Evolutionary conservation across 768 basidiomycete species (phyloP).

Genomic region (Agrocybe pediades): DNA sequence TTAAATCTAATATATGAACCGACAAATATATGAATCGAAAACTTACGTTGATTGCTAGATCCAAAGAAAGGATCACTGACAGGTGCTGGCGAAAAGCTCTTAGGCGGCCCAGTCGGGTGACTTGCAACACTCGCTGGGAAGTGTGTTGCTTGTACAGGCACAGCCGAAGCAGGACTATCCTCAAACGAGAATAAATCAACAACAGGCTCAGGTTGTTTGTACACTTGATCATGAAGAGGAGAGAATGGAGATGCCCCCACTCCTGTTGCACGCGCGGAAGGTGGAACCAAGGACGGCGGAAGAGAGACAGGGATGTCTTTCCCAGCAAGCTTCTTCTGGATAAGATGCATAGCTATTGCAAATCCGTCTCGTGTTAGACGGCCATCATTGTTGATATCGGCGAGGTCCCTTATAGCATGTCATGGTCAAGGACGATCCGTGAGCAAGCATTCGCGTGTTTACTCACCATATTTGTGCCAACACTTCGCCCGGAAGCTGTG

Average conservation of each 20-base stretch:
- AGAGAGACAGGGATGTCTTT: slow-evolving; percentile 73
- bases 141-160: slow-evolving; percentile 42
- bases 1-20: background rate
- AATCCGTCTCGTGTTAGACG: slow-evolving; percentile 88
- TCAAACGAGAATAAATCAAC: slow-evolving; percentile 55
- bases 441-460: background rate
- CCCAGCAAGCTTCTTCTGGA: slow-evolving; percentile 82
- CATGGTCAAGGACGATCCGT: slow-evolving; percentile 5
- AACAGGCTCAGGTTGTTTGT: slow-evolving; percentile 46
- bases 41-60: slow-evolving; percentile 31
- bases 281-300: slow-evolving; percentile 78
- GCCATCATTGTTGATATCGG: slow-evolving; percentile 89
- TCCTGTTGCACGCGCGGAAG: slow-evolving; percentile 59
- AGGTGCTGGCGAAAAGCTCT: slow-evolving; percentile 26
- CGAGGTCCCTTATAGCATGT: slow-evolving; percentile 77
- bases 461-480: slow-evolving; percentile 92
- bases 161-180: slow-evolving; percentile 51
- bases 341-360: slow-evolving; percentile 93
- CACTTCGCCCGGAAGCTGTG: slow-evolving; percentile 75
- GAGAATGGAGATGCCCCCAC: slow-evolving; percentile 42
- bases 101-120: slow-evolving; percentile 30
- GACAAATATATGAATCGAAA: background rate
- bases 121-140: slow-evolving; percentile 27
- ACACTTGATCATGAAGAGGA: slow-evolving; percentile 30
- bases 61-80: slow-evolving; percentile 54